These are phyloP conservation scores for Adansonia rubrostipa DNA, from an alignment of 441 rosid genomes.

Conservation along the genomic window DNA sequence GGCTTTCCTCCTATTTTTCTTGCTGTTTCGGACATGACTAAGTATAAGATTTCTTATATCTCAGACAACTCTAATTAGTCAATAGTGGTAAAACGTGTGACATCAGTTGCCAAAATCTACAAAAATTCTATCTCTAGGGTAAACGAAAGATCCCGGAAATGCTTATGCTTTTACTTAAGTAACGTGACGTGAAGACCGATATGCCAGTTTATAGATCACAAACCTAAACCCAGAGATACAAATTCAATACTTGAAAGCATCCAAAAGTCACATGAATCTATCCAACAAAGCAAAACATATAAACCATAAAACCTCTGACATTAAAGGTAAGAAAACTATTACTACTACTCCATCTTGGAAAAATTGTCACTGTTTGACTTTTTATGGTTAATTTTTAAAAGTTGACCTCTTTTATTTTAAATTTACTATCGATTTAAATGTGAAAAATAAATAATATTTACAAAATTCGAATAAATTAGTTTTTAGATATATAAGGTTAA, in stretches of 20 bases:
- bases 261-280: neutral
- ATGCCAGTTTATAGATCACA: neutral
- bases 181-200: neutral
- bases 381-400: neutral
- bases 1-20: neutral
- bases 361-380: neutral
- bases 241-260: neutral
- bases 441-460: too few relatives aligned
- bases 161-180: neutral
- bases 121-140: neutral
- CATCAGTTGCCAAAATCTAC: neutral
- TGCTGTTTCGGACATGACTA: neutral
- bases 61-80: neutral
- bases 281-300: neutral
- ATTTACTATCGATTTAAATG: too few relatives aligned
- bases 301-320: neutral
- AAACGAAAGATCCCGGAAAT: neutral
- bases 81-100: neutral
- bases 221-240: neutral
- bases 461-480: too few relatives aligned
- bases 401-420: too few relatives aligned
- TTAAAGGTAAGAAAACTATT: neutral
- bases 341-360: neutral
- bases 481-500: too few relatives aligned
- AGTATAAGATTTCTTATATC: neutral